Conservation (phyloP, 306 rosid genomes). For the Prinsepia uniflora region DNA sequence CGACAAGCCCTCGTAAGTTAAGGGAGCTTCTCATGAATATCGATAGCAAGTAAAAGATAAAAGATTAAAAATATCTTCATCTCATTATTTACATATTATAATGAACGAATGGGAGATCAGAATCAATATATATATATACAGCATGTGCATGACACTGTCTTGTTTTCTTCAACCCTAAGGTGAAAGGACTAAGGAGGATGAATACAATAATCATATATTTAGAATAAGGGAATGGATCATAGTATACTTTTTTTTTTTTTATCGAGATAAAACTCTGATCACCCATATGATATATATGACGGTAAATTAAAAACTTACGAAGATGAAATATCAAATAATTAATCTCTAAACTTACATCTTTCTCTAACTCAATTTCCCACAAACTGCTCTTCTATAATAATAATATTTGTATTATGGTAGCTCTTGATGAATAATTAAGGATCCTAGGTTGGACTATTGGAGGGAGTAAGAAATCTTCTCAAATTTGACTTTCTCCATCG, state of each 20-base stretch:
- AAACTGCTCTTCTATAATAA: no score
- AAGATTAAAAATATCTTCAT: conserved; percentile 8
- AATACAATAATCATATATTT: not conserved
- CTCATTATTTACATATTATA: not conserved
- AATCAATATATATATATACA: not conserved
- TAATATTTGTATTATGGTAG: not conserved
- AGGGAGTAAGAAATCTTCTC: conserved; percentile 31
- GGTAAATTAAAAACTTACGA: no score
- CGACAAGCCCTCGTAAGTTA: conserved; percentile 35
- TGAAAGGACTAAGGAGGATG: not conserved
- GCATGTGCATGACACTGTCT: conserved; percentile 54
- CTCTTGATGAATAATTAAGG: conserved; percentile 4
- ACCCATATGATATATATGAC: no score
- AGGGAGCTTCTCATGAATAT: conserved; percentile 30
- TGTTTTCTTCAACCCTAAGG: conserved; percentile 24
- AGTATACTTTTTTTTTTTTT: no score
- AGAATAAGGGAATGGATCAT: not conserved
- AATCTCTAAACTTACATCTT: no score
- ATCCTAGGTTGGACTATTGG: conserved; percentile 23
- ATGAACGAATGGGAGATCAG: conserved; percentile 22
- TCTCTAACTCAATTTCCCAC: no score
- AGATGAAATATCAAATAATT: no score
- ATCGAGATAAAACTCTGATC: no score
- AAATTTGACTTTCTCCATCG: conserved; percentile 19
- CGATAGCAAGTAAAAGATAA: conserved; percentile 30